Evolutionary conservation across 108 stramenopile genomes (phyloP).

Genomic region (Nannochloropsis granulata): DNA sequence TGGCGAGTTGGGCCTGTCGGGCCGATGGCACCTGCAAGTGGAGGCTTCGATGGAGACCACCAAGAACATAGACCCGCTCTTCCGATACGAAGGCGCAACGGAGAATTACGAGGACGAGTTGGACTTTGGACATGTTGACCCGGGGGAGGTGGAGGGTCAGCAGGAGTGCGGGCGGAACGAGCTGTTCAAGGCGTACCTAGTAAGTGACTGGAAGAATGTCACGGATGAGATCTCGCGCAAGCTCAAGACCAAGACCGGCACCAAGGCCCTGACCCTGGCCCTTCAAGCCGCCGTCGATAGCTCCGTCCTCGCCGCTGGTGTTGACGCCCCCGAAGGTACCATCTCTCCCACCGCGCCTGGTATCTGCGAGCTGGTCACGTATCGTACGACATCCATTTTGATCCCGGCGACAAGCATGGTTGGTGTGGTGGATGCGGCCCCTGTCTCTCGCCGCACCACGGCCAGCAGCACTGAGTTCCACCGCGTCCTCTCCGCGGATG

Average conservation of each 20-base stretch:
- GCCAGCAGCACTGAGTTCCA: background rate
- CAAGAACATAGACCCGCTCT: background rate
- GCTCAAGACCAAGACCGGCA: background rate
- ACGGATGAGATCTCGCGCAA: background rate
- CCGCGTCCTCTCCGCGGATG: background rate
- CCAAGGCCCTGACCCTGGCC: background rate
- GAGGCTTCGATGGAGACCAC: background rate
- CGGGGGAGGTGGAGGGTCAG: background rate
- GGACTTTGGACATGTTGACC: background rate
- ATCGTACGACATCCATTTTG: background rate
- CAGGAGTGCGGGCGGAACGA: background rate
- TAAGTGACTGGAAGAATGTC: background rate
- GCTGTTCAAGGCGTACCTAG: background rate
- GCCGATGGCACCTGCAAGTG: background rate
- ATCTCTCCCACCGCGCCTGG: background rate
- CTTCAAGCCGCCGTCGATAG: background rate
- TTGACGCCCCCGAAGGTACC: background rate
- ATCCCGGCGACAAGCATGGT: background rate
- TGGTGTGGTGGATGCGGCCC: background rate
- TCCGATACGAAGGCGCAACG: background rate
- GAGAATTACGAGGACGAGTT: background rate
- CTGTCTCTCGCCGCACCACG: background rate
- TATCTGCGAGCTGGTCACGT: background rate
- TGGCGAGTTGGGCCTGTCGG: background rate
- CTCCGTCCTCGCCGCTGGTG: background rate